Evolutionary conservation across 306 rosid genomes (phyloP), one percentile per base, ranked within the genome.

Genomic region (Corylus heterophylla): DNA sequence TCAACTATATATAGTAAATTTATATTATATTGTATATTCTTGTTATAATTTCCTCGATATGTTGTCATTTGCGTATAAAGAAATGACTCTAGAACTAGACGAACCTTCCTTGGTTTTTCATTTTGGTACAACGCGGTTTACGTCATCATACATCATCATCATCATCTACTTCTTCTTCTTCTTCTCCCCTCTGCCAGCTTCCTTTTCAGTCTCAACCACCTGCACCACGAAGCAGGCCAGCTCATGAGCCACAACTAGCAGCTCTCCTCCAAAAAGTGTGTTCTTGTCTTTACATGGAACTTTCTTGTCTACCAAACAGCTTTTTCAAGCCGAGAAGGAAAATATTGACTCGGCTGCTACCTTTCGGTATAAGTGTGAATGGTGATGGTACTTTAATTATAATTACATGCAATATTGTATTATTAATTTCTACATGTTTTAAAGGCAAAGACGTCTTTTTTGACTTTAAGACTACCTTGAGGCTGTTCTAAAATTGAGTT

Each of bases 231-330:
- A 68, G 50, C 71, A 42, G 12, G 7, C 45, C 17, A 8, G 1
- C 14, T 67, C 13, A 42, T 68, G 14, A 18, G 7, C 18, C 11
- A 66, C 69, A 13, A 35, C 45, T 10, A 18, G 48, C 3, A 68
- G 51, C 17, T 68, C 27, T 68, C 31, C 25, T 39, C n/a, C 27
- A 67, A 14, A 82, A 90, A 87, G 90, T 54, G 77, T 12, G 8
- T 0, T 72, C 55, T 71, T 83, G 87, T 89, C 90, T 64, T 70
- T 50, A 78, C 69, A 76, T 54, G 79, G 73, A 72, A 25, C 78
- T 58, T 78, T 79, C 71, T 48, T n/a, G 12, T 6, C 31, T 16
- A 13, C 3, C 4, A 63, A 83, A 64, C 68, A 55, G 52, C 56
- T n/a, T 76, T 72, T 58, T 73, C 56, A 18, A 48, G 12, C 18